phyloP scores from a whole-genome alignment of 192 early-diverging fungal genomes.

The Thoreauomyces humboldtii region DNA sequence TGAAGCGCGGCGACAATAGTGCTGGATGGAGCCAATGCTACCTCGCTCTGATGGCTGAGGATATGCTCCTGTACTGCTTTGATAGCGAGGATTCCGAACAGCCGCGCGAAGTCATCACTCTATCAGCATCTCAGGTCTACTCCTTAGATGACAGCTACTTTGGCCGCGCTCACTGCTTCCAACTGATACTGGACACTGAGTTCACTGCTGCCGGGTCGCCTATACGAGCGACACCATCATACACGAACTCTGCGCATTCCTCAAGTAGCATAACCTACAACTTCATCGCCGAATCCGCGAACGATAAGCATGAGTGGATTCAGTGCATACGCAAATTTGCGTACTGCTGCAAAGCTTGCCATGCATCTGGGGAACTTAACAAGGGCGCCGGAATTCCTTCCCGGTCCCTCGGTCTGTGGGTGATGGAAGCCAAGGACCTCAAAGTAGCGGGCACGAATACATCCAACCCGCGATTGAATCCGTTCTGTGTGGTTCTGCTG shows the following conservation, averaged over 20 bases:
- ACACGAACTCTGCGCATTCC: neutral
- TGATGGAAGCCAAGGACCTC: slow-evolving; percentile 48
- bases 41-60: slow-evolving; percentile 34
- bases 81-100: slow-evolving; percentile 34
- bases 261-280: slow-evolving; percentile 30
- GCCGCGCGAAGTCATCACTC: slow-evolving; percentile 30
- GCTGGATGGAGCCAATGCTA: slow-evolving; percentile 37
- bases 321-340: slow-evolving; percentile 19
- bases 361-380: too few species aligned
- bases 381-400: neutral
- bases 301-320: slow-evolving; percentile 41
- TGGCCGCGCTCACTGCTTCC: slow-evolving; percentile 40
- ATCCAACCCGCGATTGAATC: neutral
- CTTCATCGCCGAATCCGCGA: slow-evolving; percentile 33
- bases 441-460: neutral
- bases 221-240: too few species aligned
- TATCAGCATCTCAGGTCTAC: slow-evolving; percentile 22
- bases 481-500: slow-evolving; percentile 39
- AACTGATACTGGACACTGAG: slow-evolving; percentile 27
- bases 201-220: too few species aligned
- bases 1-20: slow-evolving; percentile 36
- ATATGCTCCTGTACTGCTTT: slow-evolving; percentile 38
- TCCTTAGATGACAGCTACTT: slow-evolving; percentile 44
- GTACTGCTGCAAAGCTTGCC: slow-evolving; percentile 31
- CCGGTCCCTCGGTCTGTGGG: slow-evolving; percentile 24